Base-by-base conservation (phyloP, 805 yeast species). In the Phaffomyces thermotolerans region DNA sequence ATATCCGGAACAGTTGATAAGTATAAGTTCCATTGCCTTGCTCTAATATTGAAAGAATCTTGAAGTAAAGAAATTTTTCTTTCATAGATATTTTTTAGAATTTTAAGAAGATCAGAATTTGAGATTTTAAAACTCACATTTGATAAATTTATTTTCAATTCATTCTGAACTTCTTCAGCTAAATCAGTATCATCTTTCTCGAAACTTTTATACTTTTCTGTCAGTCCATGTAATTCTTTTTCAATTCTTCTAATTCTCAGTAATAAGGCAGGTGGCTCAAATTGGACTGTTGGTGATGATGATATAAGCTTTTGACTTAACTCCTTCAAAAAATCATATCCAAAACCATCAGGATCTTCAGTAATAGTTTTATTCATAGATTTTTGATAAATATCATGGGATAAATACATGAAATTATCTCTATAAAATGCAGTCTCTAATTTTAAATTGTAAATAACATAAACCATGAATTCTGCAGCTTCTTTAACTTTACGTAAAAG, bases 271-370 rank as follows among this genome's bases (percentile, higher is more conserved):
- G 99, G 99, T 4, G 78, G 64, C 0, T 81, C 78, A 54, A 85
- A 84, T 17, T 73, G 69, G 0, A 90, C 90, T 41, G 89, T 77
- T 0, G 99, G 97, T 2, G 98, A 90, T 1, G 87, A 75, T 4
- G 95, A 86, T 24, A 91, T 64, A 4, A 79, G 65, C 47, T 87
- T 66, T n/a, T 66, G 66, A 15, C 68, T 59, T 41, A 80, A 65
- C 29, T 62, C 53, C 14, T 61, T 58, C 6, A 70, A 49, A 48
- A 71, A 71, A 4, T 65, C 68, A 27, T 60, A 50, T 36, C 66
- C 71, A 48, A 62, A 67, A 0, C 65, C 66, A 6, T 39, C 42
- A 27, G 47, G 48, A 14, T 43, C 49, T 13, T 52, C 55, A 8
- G 48, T 45, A 10, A 37, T 10, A 49, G 44, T 34, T 52, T 51